Conservation (phyloP, 2,329 filamentous ascomycete genomes). For the Cordyceps pruinosa region DNA sequence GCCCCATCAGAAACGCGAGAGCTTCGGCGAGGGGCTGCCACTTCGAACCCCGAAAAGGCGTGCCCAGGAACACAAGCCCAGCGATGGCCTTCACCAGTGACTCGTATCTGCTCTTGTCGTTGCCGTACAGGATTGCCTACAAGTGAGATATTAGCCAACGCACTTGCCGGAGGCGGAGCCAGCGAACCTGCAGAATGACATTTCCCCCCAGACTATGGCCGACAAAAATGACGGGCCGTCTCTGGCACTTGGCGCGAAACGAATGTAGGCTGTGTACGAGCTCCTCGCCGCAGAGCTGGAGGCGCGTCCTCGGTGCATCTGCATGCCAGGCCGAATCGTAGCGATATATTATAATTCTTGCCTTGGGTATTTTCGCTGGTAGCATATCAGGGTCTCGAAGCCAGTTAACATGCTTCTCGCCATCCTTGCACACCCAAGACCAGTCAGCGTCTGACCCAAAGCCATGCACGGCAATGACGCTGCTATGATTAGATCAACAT, state of each 20-base stretch:
- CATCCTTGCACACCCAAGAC: slow-evolving; percentile 17
- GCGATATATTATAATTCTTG: slow-evolving; percentile 16
- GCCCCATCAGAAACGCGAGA: slow-evolving; percentile 9
- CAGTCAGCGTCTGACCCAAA: slow-evolving; percentile 18
- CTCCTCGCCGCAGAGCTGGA: slow-evolving; percentile 17
- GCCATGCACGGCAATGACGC: slow-evolving; percentile 19
- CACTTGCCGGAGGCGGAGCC: not conserved
- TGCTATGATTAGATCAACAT: not conserved
- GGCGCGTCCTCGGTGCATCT: slow-evolving; percentile 17
- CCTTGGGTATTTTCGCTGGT: slow-evolving; percentile 7
- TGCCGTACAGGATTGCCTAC: slow-evolving; percentile 15
- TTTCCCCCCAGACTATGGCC: slow-evolving; percentile 19
- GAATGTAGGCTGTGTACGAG: slow-evolving; percentile 13
- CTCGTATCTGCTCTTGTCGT: slow-evolving; percentile 9
- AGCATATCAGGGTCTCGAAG: slow-evolving; percentile 16
- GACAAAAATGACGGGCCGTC: slow-evolving; percentile 17
- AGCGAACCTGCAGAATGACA: slow-evolving; percentile 15
- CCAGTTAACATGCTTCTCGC: slow-evolving; percentile 14
- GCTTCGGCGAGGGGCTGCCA: slow-evolving; percentile 6
- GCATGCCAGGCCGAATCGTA: slow-evolving; percentile 17
- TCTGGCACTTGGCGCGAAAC: slow-evolving; percentile 5
- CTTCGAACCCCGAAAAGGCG: slow-evolving; percentile 16
- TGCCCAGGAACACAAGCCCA: slow-evolving; percentile 16
- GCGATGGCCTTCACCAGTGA: slow-evolving; percentile 3
- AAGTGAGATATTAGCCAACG: not conserved